These are phyloP conservation scores for Mucor lusitanicus DNA, from an alignment of 371 early-diverging fungal species.

Conservation along the genomic window DNA sequence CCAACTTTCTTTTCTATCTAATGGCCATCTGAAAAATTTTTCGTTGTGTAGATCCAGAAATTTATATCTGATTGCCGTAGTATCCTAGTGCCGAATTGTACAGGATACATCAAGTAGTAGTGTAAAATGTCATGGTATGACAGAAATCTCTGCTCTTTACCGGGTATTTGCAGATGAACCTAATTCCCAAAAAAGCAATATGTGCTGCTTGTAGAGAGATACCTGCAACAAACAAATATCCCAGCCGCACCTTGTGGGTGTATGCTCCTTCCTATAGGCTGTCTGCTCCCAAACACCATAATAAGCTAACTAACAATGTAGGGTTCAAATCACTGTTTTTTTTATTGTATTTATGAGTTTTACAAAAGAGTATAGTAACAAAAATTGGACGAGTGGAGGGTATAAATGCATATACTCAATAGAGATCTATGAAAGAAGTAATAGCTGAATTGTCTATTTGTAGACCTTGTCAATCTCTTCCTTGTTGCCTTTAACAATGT, in stretches of 20 bases:
- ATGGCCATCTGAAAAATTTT: no score
- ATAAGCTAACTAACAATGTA: no score
- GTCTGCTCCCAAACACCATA: no score
- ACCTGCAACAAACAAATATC: background rate
- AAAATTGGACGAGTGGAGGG: background rate
- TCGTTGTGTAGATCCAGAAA: background rate
- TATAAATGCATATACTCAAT: background rate
- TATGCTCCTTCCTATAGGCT: no score
- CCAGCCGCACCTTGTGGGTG: background rate
- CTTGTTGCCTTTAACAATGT: conserved; percentile 49
- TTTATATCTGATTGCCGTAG: background rate
- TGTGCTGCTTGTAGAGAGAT: background rate
- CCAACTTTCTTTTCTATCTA: no score
- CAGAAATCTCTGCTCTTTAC: background rate
- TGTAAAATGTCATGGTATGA: background rate
- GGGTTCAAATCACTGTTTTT: background rate
- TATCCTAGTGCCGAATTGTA: no score
- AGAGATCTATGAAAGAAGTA: background rate
- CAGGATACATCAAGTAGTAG: background rate
- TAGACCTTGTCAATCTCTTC: conserved; percentile 54
- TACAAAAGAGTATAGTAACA: background rate
- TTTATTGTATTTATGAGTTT: background rate
- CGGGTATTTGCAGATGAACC: background rate
- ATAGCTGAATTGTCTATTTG: conserved; percentile 13
- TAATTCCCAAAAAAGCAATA: background rate